Conservation (phyloP, 768 basidiomycete species). For the Mycena vitilis region DNA sequence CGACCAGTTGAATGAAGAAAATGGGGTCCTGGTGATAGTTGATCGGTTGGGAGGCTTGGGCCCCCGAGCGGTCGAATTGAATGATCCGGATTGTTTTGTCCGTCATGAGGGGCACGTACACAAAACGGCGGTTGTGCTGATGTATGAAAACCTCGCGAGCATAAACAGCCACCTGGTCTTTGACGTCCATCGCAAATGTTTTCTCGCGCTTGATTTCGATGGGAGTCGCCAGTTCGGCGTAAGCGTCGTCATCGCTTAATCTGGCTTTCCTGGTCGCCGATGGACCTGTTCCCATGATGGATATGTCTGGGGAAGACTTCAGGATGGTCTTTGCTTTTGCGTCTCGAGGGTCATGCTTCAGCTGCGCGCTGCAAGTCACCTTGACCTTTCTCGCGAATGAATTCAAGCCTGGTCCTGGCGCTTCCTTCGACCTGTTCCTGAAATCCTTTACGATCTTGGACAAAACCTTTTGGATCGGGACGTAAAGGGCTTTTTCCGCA, state of each 20-base stretch:
- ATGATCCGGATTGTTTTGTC: slow-evolving; percentile 23
- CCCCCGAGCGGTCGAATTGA: slow-evolving; percentile 40
- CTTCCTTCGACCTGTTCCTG: neutral
- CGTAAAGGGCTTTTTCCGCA: slow-evolving; percentile 3
- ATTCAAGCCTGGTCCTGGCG: too few species aligned
- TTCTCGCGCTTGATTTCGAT: slow-evolving; percentile 29
- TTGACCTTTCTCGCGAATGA: neutral
- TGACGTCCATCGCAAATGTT: neutral
- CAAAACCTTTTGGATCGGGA: neutral
- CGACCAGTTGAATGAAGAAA: slow-evolving; percentile 38
- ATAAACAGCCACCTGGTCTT: slow-evolving; percentile 35
- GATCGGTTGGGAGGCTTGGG: slow-evolving; percentile 21
- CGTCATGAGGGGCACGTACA: slow-evolving; percentile 37
- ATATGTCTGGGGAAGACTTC: slow-evolving; percentile 25
- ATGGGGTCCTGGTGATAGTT: slow-evolving; percentile 36
- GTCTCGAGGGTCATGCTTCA: neutral
- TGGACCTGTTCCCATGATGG: slow-evolving; percentile 21
- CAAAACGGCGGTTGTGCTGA: slow-evolving; percentile 39
- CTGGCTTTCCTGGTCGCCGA: slow-evolving; percentile 1
- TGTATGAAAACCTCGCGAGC: slow-evolving; percentile 35
- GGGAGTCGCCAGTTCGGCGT: slow-evolving; percentile 3
- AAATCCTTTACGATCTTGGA: neutral
- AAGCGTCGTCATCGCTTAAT: neutral
- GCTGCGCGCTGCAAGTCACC: neutral
- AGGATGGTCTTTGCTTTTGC: neutral